Percentiles rank a stretch among this genome's conserved stretches.
Evolutionary conservation across 306 rosid species (phyloP).

Genomic region (Quercus mongolica): DNA sequence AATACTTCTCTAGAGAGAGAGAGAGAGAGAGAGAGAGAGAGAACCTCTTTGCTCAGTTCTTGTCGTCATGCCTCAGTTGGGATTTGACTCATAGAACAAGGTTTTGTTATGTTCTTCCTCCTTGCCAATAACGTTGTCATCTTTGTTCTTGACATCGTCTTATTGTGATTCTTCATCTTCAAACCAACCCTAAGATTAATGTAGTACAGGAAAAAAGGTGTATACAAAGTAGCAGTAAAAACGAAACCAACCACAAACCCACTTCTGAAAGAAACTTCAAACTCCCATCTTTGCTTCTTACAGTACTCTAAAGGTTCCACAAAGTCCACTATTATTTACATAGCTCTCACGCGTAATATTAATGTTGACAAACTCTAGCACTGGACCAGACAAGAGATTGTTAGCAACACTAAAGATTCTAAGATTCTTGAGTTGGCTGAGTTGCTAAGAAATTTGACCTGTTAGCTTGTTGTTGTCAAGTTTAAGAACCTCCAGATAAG

Average conservation of each 20-base stretch:
- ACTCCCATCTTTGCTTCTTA: not conserved
- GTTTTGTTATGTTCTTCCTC: conserved; percentile 5
- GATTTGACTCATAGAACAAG: conserved; percentile 2
- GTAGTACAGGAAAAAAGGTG: not conserved
- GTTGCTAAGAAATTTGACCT: not conserved
- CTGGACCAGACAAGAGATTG: not conserved
- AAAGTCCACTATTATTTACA: conserved; percentile 30
- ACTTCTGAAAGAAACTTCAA: conserved; percentile 12
- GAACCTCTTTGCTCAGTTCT: conserved; percentile 23
- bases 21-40: not conserved
- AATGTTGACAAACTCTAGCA: not conserved
- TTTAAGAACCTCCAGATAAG: not conserved
- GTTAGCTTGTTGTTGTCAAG: conserved; percentile 7
- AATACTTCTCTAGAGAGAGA: no score
- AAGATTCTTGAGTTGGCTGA: not conserved
- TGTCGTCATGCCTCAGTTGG: conserved; percentile 1
- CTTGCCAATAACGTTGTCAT: not conserved
- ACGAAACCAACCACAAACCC: conserved; percentile 27
- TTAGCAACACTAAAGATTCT: conserved; percentile 9
- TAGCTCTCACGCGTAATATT: not conserved
- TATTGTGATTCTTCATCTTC: not conserved
- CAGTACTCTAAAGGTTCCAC: conserved; percentile 26
- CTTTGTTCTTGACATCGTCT: not conserved
- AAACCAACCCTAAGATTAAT: conserved; percentile 3
- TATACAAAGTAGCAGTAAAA: conserved; percentile 1